Evolutionary conservation across 371 early-diverging fungal genomes (phyloP), one percentile per base, ranked within the genome.

Genomic region (Mycotypha africana): DNA sequence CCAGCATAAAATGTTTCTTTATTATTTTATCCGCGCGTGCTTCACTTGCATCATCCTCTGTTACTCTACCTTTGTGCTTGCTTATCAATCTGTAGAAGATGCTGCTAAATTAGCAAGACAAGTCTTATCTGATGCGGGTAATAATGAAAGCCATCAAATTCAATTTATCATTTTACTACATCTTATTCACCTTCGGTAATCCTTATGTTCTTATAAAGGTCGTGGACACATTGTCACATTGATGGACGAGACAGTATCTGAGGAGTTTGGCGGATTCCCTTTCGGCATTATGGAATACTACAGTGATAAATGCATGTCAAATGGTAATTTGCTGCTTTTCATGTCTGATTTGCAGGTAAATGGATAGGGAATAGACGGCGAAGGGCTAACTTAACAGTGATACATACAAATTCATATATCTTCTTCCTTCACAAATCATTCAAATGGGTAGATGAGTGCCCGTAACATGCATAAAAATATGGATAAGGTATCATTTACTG

Each of bases 231-330:
- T 43, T 22, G 17, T 41, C n/a, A 42, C 47, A 19, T 40, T 36
- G 60, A 67, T 53, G 62, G 70, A 24, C 35, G 73, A 34, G 41
- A 76, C 47, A 60, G 70, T 31, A 60, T 79, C 53, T 61, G 66
- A 1, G 49, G 69, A 39, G 47, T 73, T 25, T 63, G 74, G 57
- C 14, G 45, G 42, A 22, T 42, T 12, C 34, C 80, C 80, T 12
- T 77, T 79, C 46, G 77, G 74, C 39, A 61, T 74, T 38, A 62
- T 79, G 72, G 77, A 79, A 30, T 79, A 75, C 42, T 79, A 70
- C 35, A 62, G 58, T 17, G 73, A 67, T 43, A 61, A 66, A 31
- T 75, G 74, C 39, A 58, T 62, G 4, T 42, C 59, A 3, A 51
- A 53, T 15, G 77, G 80, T n/a, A 62, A 67, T 43, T 56, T 71